Base-by-base conservation (phyloP, 345 rosid species). In the Cardamine resedifolia region DNA sequence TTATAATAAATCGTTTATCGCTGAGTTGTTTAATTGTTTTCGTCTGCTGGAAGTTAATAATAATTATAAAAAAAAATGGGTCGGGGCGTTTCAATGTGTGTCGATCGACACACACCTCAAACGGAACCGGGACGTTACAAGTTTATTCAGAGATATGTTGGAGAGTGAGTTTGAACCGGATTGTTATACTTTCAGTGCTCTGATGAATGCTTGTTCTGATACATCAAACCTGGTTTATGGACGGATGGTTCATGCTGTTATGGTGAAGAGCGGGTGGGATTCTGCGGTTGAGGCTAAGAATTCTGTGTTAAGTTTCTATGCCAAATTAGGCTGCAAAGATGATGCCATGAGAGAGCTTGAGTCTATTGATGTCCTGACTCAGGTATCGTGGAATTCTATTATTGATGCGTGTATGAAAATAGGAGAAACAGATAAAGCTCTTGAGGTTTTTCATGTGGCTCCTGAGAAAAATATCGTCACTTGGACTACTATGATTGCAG, bases 401-500 rank as follows among this genome's bases (percentile, higher is more conserved):
- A 83, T 91, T 33, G 96, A 89, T 71, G 85, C 86, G n/a, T 66
- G 82, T 81, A 86, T 91, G 90, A 89, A 79, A 80, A 65, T 39
- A 8, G 96, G 92, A 68, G 82, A 89, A 59, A 75, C 78, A 3
- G 0, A 28, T 48, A 81, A 84, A 70, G 97, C 96, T 12, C 62
- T 75, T 28, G 66, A 81, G 18, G 75, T 68, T 3, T 91, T 91
- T 77, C 71, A 68, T 39, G 45, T 2, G 5, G 64, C 83, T 23
- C 88, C 88, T 6, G 87, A 78, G 77, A 89, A 78, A 78, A 85
- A 87, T 47, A 77, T 84, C 31, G 85, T 85, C 53, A 87, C 91
- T 0, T 91, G 96, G 96, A 91, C 97, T 18, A 78, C 81, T 14
- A 87, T 91, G 89, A 83, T 89, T 73, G 67, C 88, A 10, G 97